A percentile compares a stretch with the other conserved stretches of the same genome.
phyloP scores from a whole-genome alignment of 2,329 filamentous ascomycete genomes.

The Penicillium sumatraense region DNA sequence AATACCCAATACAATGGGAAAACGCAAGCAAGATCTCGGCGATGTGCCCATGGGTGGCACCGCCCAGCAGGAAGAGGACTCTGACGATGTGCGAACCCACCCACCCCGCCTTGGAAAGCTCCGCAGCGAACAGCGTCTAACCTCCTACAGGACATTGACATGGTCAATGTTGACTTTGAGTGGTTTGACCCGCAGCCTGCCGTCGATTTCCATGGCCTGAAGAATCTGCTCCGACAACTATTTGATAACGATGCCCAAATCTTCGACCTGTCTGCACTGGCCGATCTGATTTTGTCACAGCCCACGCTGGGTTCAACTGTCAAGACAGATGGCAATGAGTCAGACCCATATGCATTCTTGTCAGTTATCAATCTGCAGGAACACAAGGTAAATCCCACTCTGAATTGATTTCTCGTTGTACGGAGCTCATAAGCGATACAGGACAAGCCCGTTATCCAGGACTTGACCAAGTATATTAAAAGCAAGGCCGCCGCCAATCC shows the following conservation, averaged over 20 bases:
- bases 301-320: slow-evolving; percentile 89
- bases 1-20: slow-evolving; percentile 53
- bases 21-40: slow-evolving; percentile 55
- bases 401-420: background rate
- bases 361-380: slow-evolving; percentile 83
- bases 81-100: slow-evolving; percentile 42
- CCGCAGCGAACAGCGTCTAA: slow-evolving; percentile 11
- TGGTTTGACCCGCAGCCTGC: slow-evolving; percentile 94
- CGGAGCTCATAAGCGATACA: slow-evolving; percentile 31
- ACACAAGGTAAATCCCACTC: slow-evolving; percentile 58
- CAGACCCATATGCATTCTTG: slow-evolving; percentile 89
- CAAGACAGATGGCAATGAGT: slow-evolving; percentile 94
- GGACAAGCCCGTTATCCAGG: slow-evolving; percentile 72
- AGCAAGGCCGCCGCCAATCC: slow-evolving; percentile 58
- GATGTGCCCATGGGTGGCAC: slow-evolving; percentile 50
- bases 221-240: slow-evolving; percentile 85
- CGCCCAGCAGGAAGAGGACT: slow-evolving; percentile 45
- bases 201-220: slow-evolving; percentile 93
- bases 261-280: slow-evolving; percentile 84
- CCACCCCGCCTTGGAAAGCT: background rate
- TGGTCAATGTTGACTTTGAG: slow-evolving; percentile 95
- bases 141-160: slow-evolving; percentile 74
- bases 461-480: slow-evolving; percentile 72
- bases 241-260: slow-evolving; percentile 85
- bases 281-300: slow-evolving; percentile 86